Evolutionary conservation across 768 basidiomycete genomes (phyloP).

Genomic region (Boletus reticuloceps): DNA sequence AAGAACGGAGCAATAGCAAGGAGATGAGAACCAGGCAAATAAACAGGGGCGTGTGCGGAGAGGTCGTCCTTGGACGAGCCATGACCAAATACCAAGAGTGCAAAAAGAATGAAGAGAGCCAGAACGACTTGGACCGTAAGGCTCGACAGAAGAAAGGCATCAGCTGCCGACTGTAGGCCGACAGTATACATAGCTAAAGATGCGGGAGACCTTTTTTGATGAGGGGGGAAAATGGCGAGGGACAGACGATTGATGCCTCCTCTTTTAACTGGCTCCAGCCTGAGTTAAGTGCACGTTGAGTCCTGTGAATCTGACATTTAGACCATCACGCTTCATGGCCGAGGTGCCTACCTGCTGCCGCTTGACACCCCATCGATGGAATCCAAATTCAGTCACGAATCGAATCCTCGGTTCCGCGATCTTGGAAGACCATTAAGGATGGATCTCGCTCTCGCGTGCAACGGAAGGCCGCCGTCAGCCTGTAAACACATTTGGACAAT

Average conservation of each 20-base stretch:
- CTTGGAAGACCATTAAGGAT: conserved; percentile 2
- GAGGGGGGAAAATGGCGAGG: conserved; percentile 23
- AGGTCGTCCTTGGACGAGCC: conserved; percentile 46
- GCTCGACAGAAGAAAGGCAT: conserved; percentile 35
- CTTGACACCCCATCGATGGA: conserved; percentile 5
- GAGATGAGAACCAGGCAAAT: conserved; percentile 56
- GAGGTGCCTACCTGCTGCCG: conserved; percentile 19
- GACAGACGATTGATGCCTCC: conserved; percentile 20
- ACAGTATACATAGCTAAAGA: conserved; percentile 39
- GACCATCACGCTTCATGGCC: conserved; percentile 20
- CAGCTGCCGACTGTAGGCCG: conserved; percentile 39
- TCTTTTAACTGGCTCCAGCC: conserved; percentile 21
- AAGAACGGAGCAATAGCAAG: conserved; percentile 68
- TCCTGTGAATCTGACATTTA: conserved; percentile 26
- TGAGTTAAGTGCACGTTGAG: conserved; percentile 20
- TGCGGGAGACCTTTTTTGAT: conserved; percentile 25
- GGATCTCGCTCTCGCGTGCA: conserved; percentile 24
- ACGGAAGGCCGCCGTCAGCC: conserved; percentile 7
- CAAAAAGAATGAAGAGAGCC: conserved; percentile 33
- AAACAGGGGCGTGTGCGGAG: conserved; percentile 41
- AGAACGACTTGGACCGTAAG: conserved; percentile 33
- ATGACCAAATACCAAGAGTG: conserved; percentile 39
- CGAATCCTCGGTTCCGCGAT: conserved; percentile 29
- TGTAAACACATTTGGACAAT: conserved; percentile 6
- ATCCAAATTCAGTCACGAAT: conserved; percentile 22